Percentiles rank a stretch among this genome's conserved stretches.
These are phyloP conservation scores for Coleophoma cylindrospora DNA, from an alignment of 2,329 filamentous ascomycete genomes.

Conservation along the genomic window DNA sequence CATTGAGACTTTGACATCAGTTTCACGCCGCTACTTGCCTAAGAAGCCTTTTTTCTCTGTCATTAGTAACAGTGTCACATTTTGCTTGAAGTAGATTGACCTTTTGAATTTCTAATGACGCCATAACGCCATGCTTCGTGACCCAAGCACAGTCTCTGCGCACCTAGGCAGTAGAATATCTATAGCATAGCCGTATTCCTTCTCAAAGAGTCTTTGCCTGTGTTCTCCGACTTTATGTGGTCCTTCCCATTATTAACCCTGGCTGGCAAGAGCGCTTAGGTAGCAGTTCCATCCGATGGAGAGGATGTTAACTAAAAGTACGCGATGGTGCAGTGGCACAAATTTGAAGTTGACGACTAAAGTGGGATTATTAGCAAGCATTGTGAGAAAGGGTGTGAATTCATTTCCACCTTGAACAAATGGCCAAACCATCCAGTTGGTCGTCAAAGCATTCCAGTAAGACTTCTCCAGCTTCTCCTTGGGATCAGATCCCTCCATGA, in stretches of 20 bases:
- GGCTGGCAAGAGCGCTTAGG: conserved; percentile 29
- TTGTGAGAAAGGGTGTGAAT: too few species aligned
- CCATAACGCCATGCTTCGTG: background rate
- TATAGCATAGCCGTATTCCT: too few species aligned
- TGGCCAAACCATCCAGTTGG: conserved; percentile 70
- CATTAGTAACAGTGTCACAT: background rate
- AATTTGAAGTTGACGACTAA: conserved; percentile 58
- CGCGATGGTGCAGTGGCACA: conserved; percentile 62
- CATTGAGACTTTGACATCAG: too few species aligned
- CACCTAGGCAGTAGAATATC: too few species aligned
- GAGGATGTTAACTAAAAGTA: conserved; percentile 67
- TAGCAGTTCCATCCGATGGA: conserved; percentile 50
- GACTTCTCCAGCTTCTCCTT: conserved; percentile 55
- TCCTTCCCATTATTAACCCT: background rate
- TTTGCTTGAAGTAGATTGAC: too few species aligned
- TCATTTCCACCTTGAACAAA: conserved; percentile 46
- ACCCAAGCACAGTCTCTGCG: background rate
- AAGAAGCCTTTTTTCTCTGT: background rate
- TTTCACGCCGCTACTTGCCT: too few species aligned
- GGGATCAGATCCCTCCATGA: conserved; percentile 56
- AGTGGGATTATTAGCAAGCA: background rate
- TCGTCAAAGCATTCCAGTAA: conserved; percentile 56
- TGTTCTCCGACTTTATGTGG: background rate
- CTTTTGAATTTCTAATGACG: background rate
- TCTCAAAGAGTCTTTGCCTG: too few species aligned